Evolutionary conservation across 176 grass and related monocot genomes (phyloP).

Genomic region (Chrysopogon serrulatus): DNA sequence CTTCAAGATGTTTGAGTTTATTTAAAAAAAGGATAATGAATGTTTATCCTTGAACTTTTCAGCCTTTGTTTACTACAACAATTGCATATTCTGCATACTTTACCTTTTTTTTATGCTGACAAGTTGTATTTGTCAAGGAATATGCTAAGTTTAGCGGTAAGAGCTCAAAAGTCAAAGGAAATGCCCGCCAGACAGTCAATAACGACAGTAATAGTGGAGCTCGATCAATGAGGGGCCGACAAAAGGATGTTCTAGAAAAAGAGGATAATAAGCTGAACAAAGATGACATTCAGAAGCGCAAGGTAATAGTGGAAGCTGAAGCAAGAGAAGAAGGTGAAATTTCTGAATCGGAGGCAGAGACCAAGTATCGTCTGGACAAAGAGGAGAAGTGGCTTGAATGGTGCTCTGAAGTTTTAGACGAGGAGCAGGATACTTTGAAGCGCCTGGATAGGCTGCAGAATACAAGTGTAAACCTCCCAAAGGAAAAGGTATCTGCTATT

Average conservation of each 20-base stretch:
- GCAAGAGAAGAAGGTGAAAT: conserved; percentile 99
- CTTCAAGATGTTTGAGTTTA: neutral
- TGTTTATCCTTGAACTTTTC: conserved; percentile 12
- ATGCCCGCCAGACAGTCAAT: conserved; percentile 44
- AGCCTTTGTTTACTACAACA: neutral
- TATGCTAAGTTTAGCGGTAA: conserved; percentile 72
- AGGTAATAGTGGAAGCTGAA: conserved; percentile 63
- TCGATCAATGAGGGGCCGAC: conserved; percentile 44
- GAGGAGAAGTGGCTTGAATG: conserved; percentile 99
- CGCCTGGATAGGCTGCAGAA: conserved; percentile 88
- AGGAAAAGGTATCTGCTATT: conserved; percentile 75
- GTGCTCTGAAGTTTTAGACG: conserved; percentile 93
- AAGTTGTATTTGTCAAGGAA: conserved; percentile 57
- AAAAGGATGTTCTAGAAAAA: conserved; percentile 59
- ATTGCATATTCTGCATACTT: neutral
- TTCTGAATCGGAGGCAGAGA: conserved; percentile 87
- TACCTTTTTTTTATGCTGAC: neutral
- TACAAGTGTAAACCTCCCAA: conserved; percentile 94
- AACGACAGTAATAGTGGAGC: conserved; percentile 48
- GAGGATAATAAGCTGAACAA: conserved; percentile 51
- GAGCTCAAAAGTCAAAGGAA: conserved; percentile 59
- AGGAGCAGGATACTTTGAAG: conserved; percentile 87
- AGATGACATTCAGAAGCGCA: conserved; percentile 57
- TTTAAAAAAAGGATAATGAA: neutral
- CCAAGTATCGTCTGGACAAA: conserved; percentile 72